phyloP scores from a whole-genome alignment of 2,329 filamentous ascomycete species.

The Scedosporium boydii region DNA sequence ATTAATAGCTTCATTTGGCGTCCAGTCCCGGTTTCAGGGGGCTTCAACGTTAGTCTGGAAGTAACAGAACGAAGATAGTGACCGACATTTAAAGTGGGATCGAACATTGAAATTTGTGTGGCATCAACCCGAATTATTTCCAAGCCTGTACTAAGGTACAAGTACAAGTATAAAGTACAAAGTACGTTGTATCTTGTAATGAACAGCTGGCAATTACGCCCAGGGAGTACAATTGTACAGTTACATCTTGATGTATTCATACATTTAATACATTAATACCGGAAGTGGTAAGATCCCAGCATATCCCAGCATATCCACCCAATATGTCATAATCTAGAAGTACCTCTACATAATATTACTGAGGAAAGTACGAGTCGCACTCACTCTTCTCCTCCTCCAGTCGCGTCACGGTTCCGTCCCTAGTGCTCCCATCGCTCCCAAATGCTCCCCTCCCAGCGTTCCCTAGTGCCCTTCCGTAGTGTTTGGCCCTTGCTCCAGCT shows the following conservation, averaged over 20 bases:
- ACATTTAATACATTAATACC: too few relatives aligned
- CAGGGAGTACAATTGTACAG: not conserved
- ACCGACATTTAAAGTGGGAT: too few relatives aligned
- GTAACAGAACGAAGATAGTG: not conserved
- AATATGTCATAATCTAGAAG: too few relatives aligned
- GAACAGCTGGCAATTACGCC: not conserved
- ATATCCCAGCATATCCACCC: too few relatives aligned
- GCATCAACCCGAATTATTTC: not conserved
- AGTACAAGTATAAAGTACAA: not conserved
- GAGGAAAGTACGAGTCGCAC: not conserved
- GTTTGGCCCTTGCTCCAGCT: not conserved
- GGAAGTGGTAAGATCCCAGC: too few relatives aligned
- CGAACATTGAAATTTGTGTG: too few relatives aligned
- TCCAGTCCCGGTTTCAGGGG: slow-evolving; percentile 1
- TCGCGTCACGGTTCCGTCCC: not conserved
- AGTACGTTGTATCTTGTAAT: not conserved
- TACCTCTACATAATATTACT: too few relatives aligned
- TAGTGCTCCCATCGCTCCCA: not conserved
- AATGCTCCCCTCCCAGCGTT: too few relatives aligned
- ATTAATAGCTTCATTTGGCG: slow-evolving; percentile 1
- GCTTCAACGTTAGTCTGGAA: not conserved
- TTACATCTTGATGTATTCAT: not conserved
- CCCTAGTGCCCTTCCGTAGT: too few relatives aligned
- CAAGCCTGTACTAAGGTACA: not conserved
- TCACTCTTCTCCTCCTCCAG: not conserved